These are phyloP conservation scores for Toxicodendron radicans DNA, from an alignment of 345 rosid species.

Conservation along the genomic window DNA sequence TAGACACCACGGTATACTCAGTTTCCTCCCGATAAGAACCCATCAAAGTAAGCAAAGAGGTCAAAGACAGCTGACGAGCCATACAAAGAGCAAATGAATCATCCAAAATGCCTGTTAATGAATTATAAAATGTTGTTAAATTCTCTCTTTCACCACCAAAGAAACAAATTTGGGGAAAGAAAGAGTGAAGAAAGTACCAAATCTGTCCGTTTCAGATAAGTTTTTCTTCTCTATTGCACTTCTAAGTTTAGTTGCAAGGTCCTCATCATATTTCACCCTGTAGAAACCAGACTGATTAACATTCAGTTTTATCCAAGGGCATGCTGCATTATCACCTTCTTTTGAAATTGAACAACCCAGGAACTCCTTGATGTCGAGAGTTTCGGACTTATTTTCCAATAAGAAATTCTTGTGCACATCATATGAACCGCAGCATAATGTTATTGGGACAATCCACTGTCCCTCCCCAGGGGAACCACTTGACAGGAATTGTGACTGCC, in stretches of 20 bases:
- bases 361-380: slow-evolving; percentile 45
- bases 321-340: slow-evolving; percentile 21
- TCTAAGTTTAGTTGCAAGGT: slow-evolving; percentile 73
- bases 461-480: slow-evolving; percentile 84
- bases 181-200: slow-evolving; percentile 42
- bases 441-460: slow-evolving; percentile 95
- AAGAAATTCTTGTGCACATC: slow-evolving; percentile 63
- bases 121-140: slow-evolving; percentile 15
- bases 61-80: slow-evolving; percentile 82
- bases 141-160: slow-evolving; percentile 11
- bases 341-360: slow-evolving; percentile 28
- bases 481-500: slow-evolving; percentile 84
- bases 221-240: slow-evolving; percentile 64
- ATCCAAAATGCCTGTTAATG: slow-evolving; percentile 75
- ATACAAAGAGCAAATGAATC: slow-evolving; percentile 88
- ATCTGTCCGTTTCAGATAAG: slow-evolving; percentile 77
- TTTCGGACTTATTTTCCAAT: slow-evolving; percentile 61
- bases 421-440: slow-evolving; percentile 79
- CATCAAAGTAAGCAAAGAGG: slow-evolving; percentile 80
- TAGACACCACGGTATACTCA: slow-evolving; percentile 78
- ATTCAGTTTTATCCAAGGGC: slow-evolving; percentile 78
- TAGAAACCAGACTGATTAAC: slow-evolving; percentile 89
- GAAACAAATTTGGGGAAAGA: slow-evolving; percentile 6
- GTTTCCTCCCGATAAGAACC: slow-evolving; percentile 75
- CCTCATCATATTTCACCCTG: slow-evolving; percentile 85